Percentiles rank a stretch among this genome's conserved stretches.
phyloP scores from a whole-genome alignment of 164 flowering plant species.

The Piper betle region DNA sequence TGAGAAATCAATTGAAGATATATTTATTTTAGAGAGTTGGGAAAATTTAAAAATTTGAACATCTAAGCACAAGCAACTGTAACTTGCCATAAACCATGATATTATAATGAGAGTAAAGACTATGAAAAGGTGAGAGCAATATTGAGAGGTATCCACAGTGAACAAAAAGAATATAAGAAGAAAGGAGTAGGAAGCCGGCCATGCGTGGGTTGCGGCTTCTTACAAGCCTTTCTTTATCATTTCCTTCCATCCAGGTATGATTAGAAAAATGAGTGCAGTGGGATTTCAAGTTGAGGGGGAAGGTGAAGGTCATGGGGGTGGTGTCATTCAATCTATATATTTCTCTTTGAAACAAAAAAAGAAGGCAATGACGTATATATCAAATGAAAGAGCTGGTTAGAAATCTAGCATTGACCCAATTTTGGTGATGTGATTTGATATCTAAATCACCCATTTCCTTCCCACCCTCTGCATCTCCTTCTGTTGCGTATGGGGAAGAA shows the following conservation, averaged over 20 bases:
- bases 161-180: neutral
- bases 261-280: neutral
- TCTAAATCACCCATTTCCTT: conserved; percentile 9
- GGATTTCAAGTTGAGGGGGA: neutral
- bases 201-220: conserved; percentile 52
- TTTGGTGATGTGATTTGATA: conserved; percentile 5
- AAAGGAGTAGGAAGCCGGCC: conserved; percentile 24
- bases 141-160: neutral
- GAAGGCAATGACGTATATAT: conserved; percentile 3
- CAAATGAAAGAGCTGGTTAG: neutral
- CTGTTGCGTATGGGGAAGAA: conserved; percentile 13
- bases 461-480: neutral
- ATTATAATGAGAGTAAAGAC: too few species aligned
- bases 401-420: conserved; percentile 17
- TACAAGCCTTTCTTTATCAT: conserved; percentile 42
- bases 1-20: neutral
- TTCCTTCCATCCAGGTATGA: conserved; percentile 9
- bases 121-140: neutral
- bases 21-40: too few species aligned
- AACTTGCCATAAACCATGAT: neutral
- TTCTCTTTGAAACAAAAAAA: neutral
- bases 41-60: too few species aligned
- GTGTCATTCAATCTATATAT: neutral
- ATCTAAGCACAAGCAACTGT: neutral
- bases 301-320: neutral